These are phyloP conservation scores for Calendula officinalis DNA, from an alignment of 129 eudicot species.

Conservation along the genomic window DNA sequence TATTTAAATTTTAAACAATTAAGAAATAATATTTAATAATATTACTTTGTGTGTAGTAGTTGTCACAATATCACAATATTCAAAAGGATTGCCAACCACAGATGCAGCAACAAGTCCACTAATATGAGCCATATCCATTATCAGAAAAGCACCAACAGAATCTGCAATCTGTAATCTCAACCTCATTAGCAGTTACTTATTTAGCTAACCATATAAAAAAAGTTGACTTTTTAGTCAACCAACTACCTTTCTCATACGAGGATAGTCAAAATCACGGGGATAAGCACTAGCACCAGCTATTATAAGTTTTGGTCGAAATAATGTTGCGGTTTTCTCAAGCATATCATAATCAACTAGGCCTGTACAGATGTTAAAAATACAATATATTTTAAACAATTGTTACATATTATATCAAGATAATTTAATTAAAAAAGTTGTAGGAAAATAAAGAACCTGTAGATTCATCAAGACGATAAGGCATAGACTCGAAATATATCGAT, in stretches of 20 bases:
- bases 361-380: constrained; percentile 14
- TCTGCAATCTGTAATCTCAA: constrained; percentile 71
- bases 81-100: constrained; percentile 88
- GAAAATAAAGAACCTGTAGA: constrained; percentile 52
- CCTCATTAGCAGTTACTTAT: constrained; percentile 11
- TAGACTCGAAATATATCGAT: constrained; percentile 84
- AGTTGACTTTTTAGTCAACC: not conserved
- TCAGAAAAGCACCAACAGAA: constrained; percentile 92
- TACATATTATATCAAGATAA: not conserved
- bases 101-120: constrained; percentile 98
- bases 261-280: constrained; percentile 95
- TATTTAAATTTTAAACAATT: not conserved
- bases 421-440: not conserved
- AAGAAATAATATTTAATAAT: constrained; percentile 7
- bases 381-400: not conserved
- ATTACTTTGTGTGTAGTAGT: constrained; percentile 96
- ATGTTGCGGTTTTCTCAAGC: constrained; percentile 91
- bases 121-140: constrained; percentile 99
- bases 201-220: constrained; percentile 4
- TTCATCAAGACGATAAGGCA: constrained; percentile 95
- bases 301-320: constrained; percentile 91
- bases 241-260: constrained; percentile 87
- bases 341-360: constrained; percentile 94
- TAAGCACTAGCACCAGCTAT: constrained; percentile 99
- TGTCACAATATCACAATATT: constrained; percentile 93